Percentiles rank a stretch among this genome's conserved stretches.
phyloP scores from a whole-genome alignment of 2,329 filamentous ascomycete genomes.

The Scleromitrula shiraiana region DNA sequence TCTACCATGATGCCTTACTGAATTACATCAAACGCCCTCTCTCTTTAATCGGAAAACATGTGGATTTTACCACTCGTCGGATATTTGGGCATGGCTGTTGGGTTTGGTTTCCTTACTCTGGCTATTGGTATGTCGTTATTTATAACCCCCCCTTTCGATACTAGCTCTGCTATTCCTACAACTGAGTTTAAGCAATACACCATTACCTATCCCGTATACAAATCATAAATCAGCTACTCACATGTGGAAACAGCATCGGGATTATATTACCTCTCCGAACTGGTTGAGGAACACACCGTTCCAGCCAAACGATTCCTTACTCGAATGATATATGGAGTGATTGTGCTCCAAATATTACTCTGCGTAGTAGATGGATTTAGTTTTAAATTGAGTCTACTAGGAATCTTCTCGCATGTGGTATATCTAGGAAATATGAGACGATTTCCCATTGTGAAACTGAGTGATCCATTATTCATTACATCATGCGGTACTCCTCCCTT shows the following conservation, averaged over 20 bases:
- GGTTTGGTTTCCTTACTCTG: constrained; percentile 89
- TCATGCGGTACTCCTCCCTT: constrained; percentile 61
- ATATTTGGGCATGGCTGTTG: constrained; percentile 77
- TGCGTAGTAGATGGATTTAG: constrained; percentile 82
- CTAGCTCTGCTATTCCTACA: not conserved
- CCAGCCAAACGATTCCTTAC: constrained; percentile 80
- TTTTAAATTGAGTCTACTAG: constrained; percentile 62
- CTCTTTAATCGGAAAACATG: constrained; percentile 38
- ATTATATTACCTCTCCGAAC: constrained; percentile 94
- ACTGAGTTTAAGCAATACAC: no score
- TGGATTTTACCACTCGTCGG: constrained; percentile 93
- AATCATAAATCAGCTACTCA: no score
- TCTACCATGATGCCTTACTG: not conserved
- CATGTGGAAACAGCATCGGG: constrained; percentile 62
- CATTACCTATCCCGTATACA: no score
- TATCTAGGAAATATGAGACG: constrained; percentile 80
- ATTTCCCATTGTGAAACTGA: constrained; percentile 72
- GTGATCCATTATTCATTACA: constrained; percentile 75
- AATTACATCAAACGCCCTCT: not conserved
- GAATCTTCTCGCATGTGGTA: constrained; percentile 71
- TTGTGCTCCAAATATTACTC: constrained; percentile 66
- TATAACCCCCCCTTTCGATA: not conserved
- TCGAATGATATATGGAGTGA: constrained; percentile 75
- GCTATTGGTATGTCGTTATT: constrained; percentile 61
- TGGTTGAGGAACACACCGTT: constrained; percentile 96